Percentiles rank a stretch among this genome's conserved stretches.
These are phyloP conservation scores for Acacia pycnantha DNA, from an alignment of 331 rosid genomes.

Conservation along the genomic window DNA sequence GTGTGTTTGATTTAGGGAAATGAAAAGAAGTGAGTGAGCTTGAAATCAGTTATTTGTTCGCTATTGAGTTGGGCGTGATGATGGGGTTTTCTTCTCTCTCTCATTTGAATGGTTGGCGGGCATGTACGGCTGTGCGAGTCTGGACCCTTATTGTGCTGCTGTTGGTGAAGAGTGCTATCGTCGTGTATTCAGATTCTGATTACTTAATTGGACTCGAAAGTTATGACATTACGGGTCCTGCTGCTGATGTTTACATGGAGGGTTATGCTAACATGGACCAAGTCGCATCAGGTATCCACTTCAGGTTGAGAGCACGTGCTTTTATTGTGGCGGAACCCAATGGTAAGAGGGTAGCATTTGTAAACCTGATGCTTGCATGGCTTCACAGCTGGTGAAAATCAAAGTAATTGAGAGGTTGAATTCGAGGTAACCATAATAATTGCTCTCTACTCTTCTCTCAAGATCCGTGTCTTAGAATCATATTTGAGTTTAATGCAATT, in stretches of 20 bases:
- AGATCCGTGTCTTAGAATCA: background rate
- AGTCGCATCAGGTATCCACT: constrained; percentile 75
- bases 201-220: constrained; percentile 87
- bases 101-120: constrained; percentile 33
- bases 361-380: constrained; percentile 98
- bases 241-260: constrained; percentile 94
- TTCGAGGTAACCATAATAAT: constrained; percentile 57
- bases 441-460: constrained; percentile 12
- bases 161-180: constrained; percentile 30
- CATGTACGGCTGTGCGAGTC: constrained; percentile 32
- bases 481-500: background rate
- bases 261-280: constrained; percentile 82
- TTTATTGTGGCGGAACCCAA: constrained; percentile 71
- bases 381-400: constrained; percentile 71
- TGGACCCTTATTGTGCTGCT: constrained; percentile 43
- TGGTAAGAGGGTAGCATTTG: constrained; percentile 78
- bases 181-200: constrained; percentile 45
- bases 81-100: constrained; percentile 49
- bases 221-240: constrained; percentile 97
- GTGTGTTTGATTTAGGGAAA: constrained; percentile 41
- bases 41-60: constrained; percentile 14
- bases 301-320: constrained; percentile 77
- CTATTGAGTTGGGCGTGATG: constrained; percentile 40
- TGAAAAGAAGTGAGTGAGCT: constrained; percentile 40
- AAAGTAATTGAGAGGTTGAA: constrained; percentile 78